Percentiles rank a stretch among this genome's conserved stretches.
Evolutionary conservation across 2,329 filamentous ascomycete species (phyloP).

Genomic region (Davidsoniella virescens): DNA sequence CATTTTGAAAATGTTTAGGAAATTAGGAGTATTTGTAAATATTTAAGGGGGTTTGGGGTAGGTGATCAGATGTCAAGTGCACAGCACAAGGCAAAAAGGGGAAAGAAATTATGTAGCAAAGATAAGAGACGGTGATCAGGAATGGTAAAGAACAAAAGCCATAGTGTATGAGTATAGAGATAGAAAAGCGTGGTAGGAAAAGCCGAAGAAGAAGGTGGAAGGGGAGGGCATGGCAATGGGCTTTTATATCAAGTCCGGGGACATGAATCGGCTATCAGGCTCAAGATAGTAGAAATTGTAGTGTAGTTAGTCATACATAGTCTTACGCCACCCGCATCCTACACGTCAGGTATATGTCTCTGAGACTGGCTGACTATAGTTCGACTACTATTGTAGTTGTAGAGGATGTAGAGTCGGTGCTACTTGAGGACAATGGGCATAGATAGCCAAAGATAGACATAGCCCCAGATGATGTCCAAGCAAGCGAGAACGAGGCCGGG

Average conservation of each 20-base stretch:
- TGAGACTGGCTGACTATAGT: no score
- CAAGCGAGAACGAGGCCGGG: neutral
- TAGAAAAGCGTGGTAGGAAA: neutral
- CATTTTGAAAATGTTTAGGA: conserved; percentile 18
- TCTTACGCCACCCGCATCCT: neutral
- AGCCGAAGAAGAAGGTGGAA: neutral
- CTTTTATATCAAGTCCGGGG: conserved; percentile 8
- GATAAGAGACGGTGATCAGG: neutral
- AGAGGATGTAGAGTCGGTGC: neutral
- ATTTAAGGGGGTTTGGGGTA: no score
- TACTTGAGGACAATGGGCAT: neutral
- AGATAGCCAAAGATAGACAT: neutral
- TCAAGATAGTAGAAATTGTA: neutral
- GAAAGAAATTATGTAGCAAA: no score
- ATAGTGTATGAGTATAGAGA: neutral
- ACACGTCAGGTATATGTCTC: no score
- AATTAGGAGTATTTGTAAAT: neutral
- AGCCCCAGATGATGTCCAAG: neutral
- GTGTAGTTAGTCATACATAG: neutral
- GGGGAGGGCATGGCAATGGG: neutral
- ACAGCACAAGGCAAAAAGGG: no score
- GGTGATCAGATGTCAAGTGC: no score
- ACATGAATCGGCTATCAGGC: neutral
- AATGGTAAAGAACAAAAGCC: neutral
- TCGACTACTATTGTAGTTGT: neutral